Conservation (phyloP, 768 basidiomycete species). For the Mrakia gelida region DNA sequence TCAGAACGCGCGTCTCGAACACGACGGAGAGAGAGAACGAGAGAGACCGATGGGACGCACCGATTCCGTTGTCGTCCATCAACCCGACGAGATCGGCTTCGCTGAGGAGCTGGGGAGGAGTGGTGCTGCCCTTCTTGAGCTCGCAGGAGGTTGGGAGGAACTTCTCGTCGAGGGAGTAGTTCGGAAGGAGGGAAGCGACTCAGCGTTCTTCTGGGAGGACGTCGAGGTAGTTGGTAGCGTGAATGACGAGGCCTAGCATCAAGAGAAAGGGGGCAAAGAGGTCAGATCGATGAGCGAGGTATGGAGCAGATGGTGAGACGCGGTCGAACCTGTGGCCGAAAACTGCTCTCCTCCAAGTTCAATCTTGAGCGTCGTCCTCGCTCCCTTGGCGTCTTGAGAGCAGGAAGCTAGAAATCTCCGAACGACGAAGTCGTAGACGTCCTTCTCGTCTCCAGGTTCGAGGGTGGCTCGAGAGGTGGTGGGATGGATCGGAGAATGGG, state of each 20-base stretch:
- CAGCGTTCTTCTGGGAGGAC: constrained; percentile 97
- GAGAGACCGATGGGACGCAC: no score
- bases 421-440: constrained; percentile 88
- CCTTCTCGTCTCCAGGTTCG: constrained; percentile 78
- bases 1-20: no score
- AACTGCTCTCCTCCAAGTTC: constrained; percentile 81
- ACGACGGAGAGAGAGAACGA: not conserved
- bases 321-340: constrained; percentile 63
- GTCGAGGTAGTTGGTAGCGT: constrained; percentile 79
- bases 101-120: constrained; percentile 74
- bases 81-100: constrained; percentile 92
- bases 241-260: constrained; percentile 66
- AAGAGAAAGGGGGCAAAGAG: not conserved
- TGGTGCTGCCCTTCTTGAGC: constrained; percentile 74
- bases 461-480: constrained; percentile 80
- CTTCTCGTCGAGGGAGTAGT: constrained; percentile 74
- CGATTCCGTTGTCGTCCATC: constrained; percentile 99
- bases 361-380: constrained; percentile 83
- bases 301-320: not conserved
- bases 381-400: constrained; percentile 87
- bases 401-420: constrained; percentile 89
- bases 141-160: constrained; percentile 82
- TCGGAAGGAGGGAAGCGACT: constrained; percentile 71
- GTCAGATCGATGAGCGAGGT: not conserved
- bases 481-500: constrained; percentile 97